A percentile compares a stretch with the other conserved stretches of the same genome.
Evolutionary conservation across 768 basidiomycete genomes (phyloP).

Genomic region (Leccinum pellstonianum): DNA sequence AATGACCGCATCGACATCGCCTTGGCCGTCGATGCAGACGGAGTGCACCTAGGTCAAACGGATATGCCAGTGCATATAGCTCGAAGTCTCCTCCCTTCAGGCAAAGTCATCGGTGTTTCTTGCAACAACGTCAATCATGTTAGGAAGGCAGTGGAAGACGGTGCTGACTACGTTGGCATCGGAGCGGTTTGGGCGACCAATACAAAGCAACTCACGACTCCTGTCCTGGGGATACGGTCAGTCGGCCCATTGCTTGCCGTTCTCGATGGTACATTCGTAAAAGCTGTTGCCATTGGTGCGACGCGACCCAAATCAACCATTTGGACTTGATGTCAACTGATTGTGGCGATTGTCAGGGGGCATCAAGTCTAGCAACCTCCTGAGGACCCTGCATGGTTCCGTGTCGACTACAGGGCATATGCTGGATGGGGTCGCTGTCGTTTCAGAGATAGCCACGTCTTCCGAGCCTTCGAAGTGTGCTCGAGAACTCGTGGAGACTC

Average conservation of each 20-base stretch:
- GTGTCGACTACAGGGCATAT: conserved; percentile 54
- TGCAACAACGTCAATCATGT: conserved; percentile 71
- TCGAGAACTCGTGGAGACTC: conserved; percentile 39
- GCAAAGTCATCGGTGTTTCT: conserved; percentile 77
- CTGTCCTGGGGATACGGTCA: conserved; percentile 69
- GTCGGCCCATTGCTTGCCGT: conserved; percentile 64
- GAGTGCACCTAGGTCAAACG: conserved; percentile 87
- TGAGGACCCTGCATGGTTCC: conserved; percentile 72
- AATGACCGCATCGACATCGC: conserved; percentile 89
- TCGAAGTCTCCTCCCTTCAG: conserved; percentile 63
- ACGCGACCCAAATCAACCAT: background rate
- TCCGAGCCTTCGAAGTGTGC: conserved; percentile 53
- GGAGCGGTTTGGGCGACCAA: conserved; percentile 81
- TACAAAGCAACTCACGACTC: conserved; percentile 70
- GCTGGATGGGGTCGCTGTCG: conserved; percentile 83
- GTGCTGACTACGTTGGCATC: conserved; percentile 85
- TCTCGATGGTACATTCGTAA: conserved; percentile 61
- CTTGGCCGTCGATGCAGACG: conserved; percentile 69
- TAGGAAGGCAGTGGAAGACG: conserved; percentile 54
- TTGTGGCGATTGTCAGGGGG: conserved; percentile 56
- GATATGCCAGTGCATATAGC: conserved; percentile 76
- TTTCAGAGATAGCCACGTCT: conserved; percentile 82
- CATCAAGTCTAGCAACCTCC: conserved; percentile 75
- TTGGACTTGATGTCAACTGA: background rate
- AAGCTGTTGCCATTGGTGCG: conserved; percentile 85